Base-by-base conservation (phyloP, 1,139 yeast genomes). In the Taphrina flavorubra region DNA sequence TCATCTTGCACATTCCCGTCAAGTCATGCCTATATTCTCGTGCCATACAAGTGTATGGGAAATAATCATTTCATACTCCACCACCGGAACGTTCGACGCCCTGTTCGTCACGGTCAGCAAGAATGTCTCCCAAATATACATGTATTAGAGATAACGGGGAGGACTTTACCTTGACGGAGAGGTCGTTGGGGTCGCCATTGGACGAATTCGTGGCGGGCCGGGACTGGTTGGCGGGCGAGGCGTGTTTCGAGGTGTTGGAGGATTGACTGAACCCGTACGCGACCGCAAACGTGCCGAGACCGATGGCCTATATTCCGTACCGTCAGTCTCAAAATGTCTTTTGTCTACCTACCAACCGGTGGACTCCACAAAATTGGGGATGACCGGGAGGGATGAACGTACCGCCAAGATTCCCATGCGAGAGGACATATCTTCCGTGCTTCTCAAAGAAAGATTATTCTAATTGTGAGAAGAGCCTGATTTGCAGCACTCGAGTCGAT, bases 191-290 rank as follows among this genome's bases (percentile, higher is more conserved):
- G n/a, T 34, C 37, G 8, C 53, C 53, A 2, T 18, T 39, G 16
- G 44, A 16, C n/a, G 61, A 20, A 18, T 63, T 55, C 34, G 67
- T 63, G 36, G 55, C 51, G 8, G 53, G 37, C 6, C 61, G 47
- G 10, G 67, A 53, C 34, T 55, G 67, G 36, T 63, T 63, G n/a
- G 67, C 67, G 25, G 67, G 61, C n/a, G 67, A 63, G 6, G 61
- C 67, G 7, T 63, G 49, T 36, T 46, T 55, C 34, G 51, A 46
- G 10, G 67, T 63, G 36, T 63, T 63, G 67, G 51, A 39, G 10
- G 67, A 51, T 31, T 55, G 59, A 18, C 67, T 63, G 42, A 14
- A 20, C 14, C 31, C 47, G 34, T 58, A 58, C 10, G 62, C 46
- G 20, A 39, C 62, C 7, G 53, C 46, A 34, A 58, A 58, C 6